phyloP scores from a whole-genome alignment of 225 moss, liverwort and hornwort species.

The Ulota crispa region DNA sequence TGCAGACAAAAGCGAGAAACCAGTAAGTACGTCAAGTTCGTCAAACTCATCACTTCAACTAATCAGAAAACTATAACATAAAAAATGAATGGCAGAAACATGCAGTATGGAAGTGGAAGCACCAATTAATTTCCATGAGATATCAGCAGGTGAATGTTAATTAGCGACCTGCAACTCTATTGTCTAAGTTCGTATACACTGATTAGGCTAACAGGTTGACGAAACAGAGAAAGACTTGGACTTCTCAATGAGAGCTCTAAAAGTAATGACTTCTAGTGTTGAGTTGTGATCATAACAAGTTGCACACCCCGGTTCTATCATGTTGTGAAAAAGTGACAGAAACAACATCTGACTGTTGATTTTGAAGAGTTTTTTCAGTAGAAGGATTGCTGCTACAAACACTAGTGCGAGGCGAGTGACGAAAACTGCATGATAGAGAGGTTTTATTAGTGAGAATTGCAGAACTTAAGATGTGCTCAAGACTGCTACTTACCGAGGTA shows the following conservation, averaged over 20 bases:
- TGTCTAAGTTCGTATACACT: not conserved
- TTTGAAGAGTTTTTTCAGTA: too few species aligned
- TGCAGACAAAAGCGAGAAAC: conserved; percentile 2
- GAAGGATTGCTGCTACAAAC: not conserved
- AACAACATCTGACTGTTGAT: not conserved
- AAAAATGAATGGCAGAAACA: not conserved
- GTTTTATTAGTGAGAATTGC: too few species aligned
- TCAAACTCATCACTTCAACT: too few species aligned
- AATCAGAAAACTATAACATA: too few species aligned
- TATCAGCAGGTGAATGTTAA: too few species aligned
- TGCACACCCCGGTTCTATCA: not conserved
- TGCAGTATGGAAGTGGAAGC: too few species aligned
- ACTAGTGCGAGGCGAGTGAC: not conserved
- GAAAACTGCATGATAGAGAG: too few species aligned
- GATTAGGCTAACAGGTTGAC: not conserved
- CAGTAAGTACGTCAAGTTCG: too few species aligned
- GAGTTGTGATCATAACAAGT: not conserved
- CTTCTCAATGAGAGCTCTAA: not conserved
- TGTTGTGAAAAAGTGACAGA: not conserved
- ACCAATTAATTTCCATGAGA: not conserved
- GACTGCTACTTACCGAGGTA: conserved; percentile 8
- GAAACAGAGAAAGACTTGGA: not conserved
- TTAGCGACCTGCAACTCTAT: not conserved
- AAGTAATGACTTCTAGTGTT: too few species aligned
- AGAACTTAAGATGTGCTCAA: too few species aligned